Conservation (phyloP, 106 monocot genomes). For the Acorus calamus region DNA sequence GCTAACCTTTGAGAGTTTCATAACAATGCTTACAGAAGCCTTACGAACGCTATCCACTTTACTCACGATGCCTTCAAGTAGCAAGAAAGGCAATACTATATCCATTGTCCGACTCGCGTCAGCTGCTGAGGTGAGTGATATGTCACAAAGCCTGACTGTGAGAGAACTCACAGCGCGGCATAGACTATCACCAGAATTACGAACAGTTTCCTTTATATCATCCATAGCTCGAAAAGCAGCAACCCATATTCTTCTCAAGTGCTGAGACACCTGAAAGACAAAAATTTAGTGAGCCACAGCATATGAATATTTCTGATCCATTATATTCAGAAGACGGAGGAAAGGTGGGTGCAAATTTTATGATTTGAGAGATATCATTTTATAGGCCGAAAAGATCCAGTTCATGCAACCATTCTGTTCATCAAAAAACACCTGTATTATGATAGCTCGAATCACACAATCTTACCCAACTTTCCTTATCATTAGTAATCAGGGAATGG, state of each 20-base stretch:
- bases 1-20: conserved; percentile 89
- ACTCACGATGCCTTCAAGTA: conserved; percentile 83
- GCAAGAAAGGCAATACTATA: conserved; percentile 83
- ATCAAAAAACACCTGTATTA: too few relatives aligned
- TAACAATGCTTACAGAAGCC: conserved; percentile 74
- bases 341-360: too few relatives aligned
- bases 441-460: too few relatives aligned
- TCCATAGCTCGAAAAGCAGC: conserved; percentile 94
- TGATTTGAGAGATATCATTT: too few relatives aligned
- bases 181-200: conserved; percentile 82
- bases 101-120: conserved; percentile 75
- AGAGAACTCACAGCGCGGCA: conserved; percentile 89
- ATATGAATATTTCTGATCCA: background rate
- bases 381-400: too few relatives aligned
- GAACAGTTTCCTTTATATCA: conserved; percentile 98
- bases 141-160: conserved; percentile 78
- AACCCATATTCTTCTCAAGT: conserved; percentile 79
- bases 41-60: conserved; percentile 91
- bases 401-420: too few relatives aligned
- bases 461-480: too few relatives aligned
- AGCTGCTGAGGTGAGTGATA: conserved; percentile 57
- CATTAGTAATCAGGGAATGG: too few relatives aligned
- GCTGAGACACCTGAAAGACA: conserved; percentile 54
- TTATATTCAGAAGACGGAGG: too few relatives aligned
- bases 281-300: background rate